Conservation (phyloP, 495 filamentous ascomycete species). For the Umbilicaria muhlenbergii region DNA sequence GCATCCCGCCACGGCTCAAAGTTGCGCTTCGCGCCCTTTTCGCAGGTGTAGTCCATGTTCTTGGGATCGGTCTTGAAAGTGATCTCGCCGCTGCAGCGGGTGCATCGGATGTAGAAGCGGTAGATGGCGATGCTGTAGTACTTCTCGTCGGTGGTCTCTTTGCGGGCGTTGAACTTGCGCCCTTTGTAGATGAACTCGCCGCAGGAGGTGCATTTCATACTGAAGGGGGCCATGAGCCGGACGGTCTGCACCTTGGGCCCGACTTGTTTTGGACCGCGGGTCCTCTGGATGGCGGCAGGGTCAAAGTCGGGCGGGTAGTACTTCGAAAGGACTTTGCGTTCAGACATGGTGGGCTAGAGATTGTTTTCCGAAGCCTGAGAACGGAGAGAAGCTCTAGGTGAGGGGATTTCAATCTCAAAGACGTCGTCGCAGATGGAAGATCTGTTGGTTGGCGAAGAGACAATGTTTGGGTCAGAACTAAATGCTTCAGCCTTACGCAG, state of each 20-base stretch:
- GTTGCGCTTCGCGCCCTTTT: slow-evolving; percentile 78
- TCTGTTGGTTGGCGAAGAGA: too few species aligned
- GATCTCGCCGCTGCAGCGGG: slow-evolving; percentile 76
- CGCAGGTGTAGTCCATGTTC: slow-evolving; percentile 82
- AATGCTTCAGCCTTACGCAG: too few species aligned
- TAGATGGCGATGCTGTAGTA: slow-evolving; percentile 83
- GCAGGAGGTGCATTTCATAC: slow-evolving; percentile 81
- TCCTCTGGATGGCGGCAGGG: slow-evolving; percentile 64
- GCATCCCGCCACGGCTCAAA: slow-evolving; percentile 74
- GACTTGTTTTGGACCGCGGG: slow-evolving; percentile 45
- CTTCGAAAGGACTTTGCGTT: slow-evolving; percentile 69
- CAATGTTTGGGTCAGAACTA: too few species aligned
- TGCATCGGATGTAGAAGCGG: slow-evolving; percentile 92
- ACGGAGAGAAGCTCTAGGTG: too few species aligned
- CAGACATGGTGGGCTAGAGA: slow-evolving; percentile 50
- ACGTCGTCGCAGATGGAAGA: too few species aligned
- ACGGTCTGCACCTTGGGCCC: slow-evolving; percentile 78
- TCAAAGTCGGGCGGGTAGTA: slow-evolving; percentile 98
- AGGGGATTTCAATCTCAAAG: too few species aligned
- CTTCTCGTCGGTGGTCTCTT: slow-evolving; percentile 83
- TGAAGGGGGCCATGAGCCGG: slow-evolving; percentile 94
- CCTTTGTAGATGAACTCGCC: slow-evolving; percentile 97
- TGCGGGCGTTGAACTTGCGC: slow-evolving; percentile 92
- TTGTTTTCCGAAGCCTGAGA: too few species aligned
- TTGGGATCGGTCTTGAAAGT: slow-evolving; percentile 92